Percentiles rank a stretch among this genome's conserved stretches.
Conservation (phyloP, 305 asterid genomes). For the Ajuga reptans region DNA sequence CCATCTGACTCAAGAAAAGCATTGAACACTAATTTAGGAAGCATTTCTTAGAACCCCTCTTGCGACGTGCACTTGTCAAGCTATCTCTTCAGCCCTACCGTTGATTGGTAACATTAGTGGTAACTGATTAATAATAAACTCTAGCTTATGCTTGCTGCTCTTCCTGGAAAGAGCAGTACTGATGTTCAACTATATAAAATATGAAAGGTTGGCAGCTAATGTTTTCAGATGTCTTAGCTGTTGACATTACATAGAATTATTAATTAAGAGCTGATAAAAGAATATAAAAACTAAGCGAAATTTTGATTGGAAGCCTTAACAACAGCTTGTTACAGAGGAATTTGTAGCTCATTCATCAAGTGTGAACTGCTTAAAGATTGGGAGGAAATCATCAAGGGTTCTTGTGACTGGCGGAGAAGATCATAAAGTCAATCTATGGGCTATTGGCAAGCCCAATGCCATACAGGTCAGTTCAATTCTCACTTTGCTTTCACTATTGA, state of each 20-base stretch:
- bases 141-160: background rate
- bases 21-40: background rate
- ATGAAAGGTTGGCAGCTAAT: background rate
- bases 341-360: slow-evolving; percentile 96
- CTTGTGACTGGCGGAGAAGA: slow-evolving; percentile 99
- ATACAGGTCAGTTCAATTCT: slow-evolving; percentile 61
- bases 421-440: slow-evolving; percentile 98
- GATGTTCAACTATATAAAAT: background rate
- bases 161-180: slow-evolving; percentile 1
- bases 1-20: background rate
- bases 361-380: slow-evolving; percentile 95
- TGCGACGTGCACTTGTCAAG: slow-evolving; percentile 20
- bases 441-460: slow-evolving; percentile 98
- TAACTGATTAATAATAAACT: background rate
- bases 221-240: slow-evolving; percentile 10
- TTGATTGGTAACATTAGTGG: background rate
- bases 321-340: slow-evolving; percentile 55
- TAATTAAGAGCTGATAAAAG: background rate
- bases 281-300: background rate
- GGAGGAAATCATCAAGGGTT: slow-evolving; percentile 92
- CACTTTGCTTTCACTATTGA: background rate
- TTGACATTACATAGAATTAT: slow-evolving; percentile 1
- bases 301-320: slow-evolving; percentile 49
- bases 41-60: background rate
- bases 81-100: no score